Conservation (phyloP, 2,329 filamentous ascomycete species). For the Alternaria alternata region DNA sequence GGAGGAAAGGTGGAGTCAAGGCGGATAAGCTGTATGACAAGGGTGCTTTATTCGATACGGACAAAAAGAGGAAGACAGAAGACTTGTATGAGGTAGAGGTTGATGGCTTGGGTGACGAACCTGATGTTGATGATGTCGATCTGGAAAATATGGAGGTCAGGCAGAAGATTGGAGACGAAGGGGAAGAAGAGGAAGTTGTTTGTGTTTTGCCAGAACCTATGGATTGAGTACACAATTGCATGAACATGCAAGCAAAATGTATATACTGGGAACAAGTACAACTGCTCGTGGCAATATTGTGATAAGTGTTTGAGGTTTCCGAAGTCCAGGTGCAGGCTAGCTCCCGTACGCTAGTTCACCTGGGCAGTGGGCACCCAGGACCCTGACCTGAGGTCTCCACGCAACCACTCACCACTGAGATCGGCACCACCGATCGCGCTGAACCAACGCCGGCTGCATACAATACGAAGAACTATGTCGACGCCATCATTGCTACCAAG, state of each 20-base stretch:
- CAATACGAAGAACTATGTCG: neutral
- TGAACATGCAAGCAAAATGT: too few relatives aligned
- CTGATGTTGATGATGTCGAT: neutral
- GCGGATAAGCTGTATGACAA: too few relatives aligned
- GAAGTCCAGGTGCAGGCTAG: neutral
- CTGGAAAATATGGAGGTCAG: neutral
- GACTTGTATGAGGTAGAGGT: neutral
- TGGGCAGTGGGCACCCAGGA: neutral
- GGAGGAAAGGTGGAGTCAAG: too few relatives aligned
- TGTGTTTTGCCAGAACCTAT: too few relatives aligned
- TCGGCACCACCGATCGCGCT: too few relatives aligned
- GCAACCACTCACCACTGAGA: too few relatives aligned
- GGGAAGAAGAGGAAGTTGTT: neutral
- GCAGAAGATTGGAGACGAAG: neutral
- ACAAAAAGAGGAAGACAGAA: too few relatives aligned
- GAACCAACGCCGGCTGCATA: too few relatives aligned
- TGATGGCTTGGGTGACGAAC: slow-evolving; percentile 2
- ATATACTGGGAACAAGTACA: too few relatives aligned
- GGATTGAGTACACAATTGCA: too few relatives aligned
- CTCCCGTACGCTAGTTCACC: neutral
- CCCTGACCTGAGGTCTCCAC: neutral
- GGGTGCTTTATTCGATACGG: too few relatives aligned
- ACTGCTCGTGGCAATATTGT: neutral
- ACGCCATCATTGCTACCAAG: neutral
- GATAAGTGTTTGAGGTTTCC: neutral